phyloP scores from a whole-genome alignment of 495 filamentous ascomycete genomes.

The Penicillium lividum region DNA sequence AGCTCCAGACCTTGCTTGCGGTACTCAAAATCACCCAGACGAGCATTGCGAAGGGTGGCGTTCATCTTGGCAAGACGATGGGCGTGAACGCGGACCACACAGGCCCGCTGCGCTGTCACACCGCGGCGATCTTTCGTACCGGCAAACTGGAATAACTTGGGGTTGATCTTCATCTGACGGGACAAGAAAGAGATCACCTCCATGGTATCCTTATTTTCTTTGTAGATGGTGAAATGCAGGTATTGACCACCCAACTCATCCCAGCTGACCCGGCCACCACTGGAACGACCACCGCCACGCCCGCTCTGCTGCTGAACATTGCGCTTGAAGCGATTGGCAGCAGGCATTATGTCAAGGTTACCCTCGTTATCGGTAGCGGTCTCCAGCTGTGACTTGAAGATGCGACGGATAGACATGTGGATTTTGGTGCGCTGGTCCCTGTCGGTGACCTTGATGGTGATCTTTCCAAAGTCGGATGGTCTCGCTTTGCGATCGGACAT shows the following conservation, averaged over 20 bases:
- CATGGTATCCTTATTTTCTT: conserved; percentile 99
- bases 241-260: conserved; percentile 72
- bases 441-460: conserved; percentile 52
- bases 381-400: conserved; percentile 68
- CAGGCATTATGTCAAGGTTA: conserved; percentile 58
- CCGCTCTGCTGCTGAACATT: conserved; percentile 25
- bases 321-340: conserved; percentile 43
- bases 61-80: conserved; percentile 66
- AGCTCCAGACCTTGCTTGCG: conserved; percentile 67
- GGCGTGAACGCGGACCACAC: conserved; percentile 64
- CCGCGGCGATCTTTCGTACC: conserved; percentile 94
- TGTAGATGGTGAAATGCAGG: conserved; percentile 92
- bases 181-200: conserved; percentile 76
- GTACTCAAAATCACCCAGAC: conserved; percentile 77
- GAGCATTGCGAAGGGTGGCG: conserved; percentile 58
- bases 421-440: conserved; percentile 63
- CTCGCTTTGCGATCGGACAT: conserved; percentile 40
- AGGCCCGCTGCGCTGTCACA: conserved; percentile 82
- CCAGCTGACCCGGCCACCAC: conserved; percentile 50
- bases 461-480: conserved; percentile 42
- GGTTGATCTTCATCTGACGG: conserved; percentile 64
- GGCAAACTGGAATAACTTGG: conserved; percentile 76
- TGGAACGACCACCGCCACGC: conserved; percentile 26
- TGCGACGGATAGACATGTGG: conserved; percentile 65
- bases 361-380: conserved; percentile 60